Base-by-base conservation (phyloP, 2,329 filamentous ascomycete species). In the Arthrinium puccinioides region DNA sequence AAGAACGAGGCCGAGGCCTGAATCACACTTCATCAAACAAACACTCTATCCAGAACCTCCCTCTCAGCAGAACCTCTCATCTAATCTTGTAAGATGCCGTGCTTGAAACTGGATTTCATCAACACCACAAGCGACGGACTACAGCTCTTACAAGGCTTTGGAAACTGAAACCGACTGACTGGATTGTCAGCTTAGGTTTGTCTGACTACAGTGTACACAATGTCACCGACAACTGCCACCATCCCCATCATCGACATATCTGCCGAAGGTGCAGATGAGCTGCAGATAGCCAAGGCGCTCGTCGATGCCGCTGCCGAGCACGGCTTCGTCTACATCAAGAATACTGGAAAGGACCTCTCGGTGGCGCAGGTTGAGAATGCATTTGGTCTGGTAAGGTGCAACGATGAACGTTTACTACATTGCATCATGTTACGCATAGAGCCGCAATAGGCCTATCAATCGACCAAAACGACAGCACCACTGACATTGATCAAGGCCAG, bases 281-380 rank as follows among this genome's bases (percentile, higher is more conserved):
- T 57, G n/a, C 59, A 66, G 31, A 63, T 79, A 15, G 83, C 84
- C 36, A 76, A 76, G 38, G 73, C 79, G 44, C 72, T 97, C 28
- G 78, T 96, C 28, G 74, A 84, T 43, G 90, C 90, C 1, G 89
- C 88, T 3, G 76, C 79, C 25, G 79, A 82, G 37, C 83, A 88
- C 61, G 90, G 90, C 43, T 97, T 97, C 60, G 76, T 96, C 43
- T 97, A 92, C 57, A 79, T 97, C 52, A 82, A 79, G 54, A 89
- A 87, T 53, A 72, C 78, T 16, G 82, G 80, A 29, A 68, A 70
- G 10, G 78, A 83, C 42, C 86, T 96, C 32, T 67, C 82, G 0
- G 62, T 71, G 0, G 61, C 72, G 20, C 74, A 81, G 37, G 77
- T 96, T 27, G 71, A 84, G 9, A 65, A 69, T 30, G 81, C 84